Base-by-base conservation (phyloP, 768 basidiomycete genomes). In the Suillus decipiens region DNA sequence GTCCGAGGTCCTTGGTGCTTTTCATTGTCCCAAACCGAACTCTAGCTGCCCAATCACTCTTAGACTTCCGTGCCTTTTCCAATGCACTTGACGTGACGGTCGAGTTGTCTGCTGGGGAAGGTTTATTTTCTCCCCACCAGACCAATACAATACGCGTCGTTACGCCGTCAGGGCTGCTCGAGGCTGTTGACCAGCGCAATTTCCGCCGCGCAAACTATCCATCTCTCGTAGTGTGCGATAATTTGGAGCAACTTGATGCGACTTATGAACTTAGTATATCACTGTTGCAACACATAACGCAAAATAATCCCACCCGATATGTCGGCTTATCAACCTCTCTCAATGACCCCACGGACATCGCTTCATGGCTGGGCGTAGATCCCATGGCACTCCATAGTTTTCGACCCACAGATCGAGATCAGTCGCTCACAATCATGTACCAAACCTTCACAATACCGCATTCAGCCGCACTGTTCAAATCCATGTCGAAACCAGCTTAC, bases 401-500 rank as follows among this genome's bases (percentile, higher is more conserved):
- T 81, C 81, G 85, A 7, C 91, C 96, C 2, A 84, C 80, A 48
- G 90, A 94, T 69, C 88, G 96, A 42, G 92, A 94, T 63, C 91
- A 93, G 68, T 82, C 93, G 0, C 77, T 99, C 22, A 78, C 79
- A 9, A 82, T 87, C 36, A 82, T 84, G 19, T 83, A 86, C 14
- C 88, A 91, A 61, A 84, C 93, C 0, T 98, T 96, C 77, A 89
- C 88, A 19, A 90, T 95, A 51, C 86, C 94, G 0, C 88, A 95
- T 69, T 97, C 96, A 5, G 83, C 90, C 0, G 87, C 93, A 0
- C 80, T 99, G 22, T 89, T 95, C 77, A 96, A 95, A 70, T 85
- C 89, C 2, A 97, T 99, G 89, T 86, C 91, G 54, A 96, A 94
- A 72, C 95, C 96, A 3, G 87, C 89, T 2, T 92, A 96, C 75